phyloP scores from a whole-genome alignment of 2,329 filamentous ascomycete genomes.

The Ophiostoma sp. region DNA sequence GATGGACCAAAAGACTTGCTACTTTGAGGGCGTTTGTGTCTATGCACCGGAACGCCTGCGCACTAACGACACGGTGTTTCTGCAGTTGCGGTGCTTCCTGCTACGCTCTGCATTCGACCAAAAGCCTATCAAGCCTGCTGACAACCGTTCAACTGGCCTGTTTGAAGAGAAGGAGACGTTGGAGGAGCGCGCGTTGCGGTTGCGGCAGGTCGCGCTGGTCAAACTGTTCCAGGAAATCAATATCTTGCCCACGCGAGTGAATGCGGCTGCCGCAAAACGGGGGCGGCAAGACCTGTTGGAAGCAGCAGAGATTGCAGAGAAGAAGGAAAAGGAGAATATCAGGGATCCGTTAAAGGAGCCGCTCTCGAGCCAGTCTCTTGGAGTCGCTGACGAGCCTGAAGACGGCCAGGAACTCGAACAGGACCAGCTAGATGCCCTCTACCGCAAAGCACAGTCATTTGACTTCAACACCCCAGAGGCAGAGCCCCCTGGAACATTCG shows the following conservation, averaged over 20 bases:
- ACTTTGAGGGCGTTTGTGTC: slow-evolving; percentile 80
- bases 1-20: slow-evolving; percentile 83
- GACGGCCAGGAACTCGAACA: slow-evolving; percentile 90
- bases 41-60: slow-evolving; percentile 79
- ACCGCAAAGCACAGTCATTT: slow-evolving; percentile 93
- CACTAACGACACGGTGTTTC: slow-evolving; percentile 89
- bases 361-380: slow-evolving; percentile 7
- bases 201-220: slow-evolving; percentile 82
- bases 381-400: slow-evolving; percentile 58
- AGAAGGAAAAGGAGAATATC: slow-evolving; percentile 53
- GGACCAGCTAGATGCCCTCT: slow-evolving; percentile 87
- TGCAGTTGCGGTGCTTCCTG: slow-evolving; percentile 77
- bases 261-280: slow-evolving; percentile 67
- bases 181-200: slow-evolving; percentile 75
- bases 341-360: background rate
- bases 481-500: slow-evolving; percentile 75
- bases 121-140: slow-evolving; percentile 54
- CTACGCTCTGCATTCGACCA: slow-evolving; percentile 67
- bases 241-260: slow-evolving; percentile 68
- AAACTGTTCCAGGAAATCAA: slow-evolving; percentile 86
- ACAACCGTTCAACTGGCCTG: slow-evolving; percentile 65
- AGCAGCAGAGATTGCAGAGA: slow-evolving; percentile 83
- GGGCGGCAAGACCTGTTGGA: slow-evolving; percentile 78
- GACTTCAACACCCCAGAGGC: slow-evolving; percentile 88
- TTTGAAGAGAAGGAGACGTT: slow-evolving; percentile 81